Evolutionary conservation across 208 protist genomes (phyloP), one percentile per base, ranked within the genome.

Genomic region (Trypanosomatidae sp.): DNA sequence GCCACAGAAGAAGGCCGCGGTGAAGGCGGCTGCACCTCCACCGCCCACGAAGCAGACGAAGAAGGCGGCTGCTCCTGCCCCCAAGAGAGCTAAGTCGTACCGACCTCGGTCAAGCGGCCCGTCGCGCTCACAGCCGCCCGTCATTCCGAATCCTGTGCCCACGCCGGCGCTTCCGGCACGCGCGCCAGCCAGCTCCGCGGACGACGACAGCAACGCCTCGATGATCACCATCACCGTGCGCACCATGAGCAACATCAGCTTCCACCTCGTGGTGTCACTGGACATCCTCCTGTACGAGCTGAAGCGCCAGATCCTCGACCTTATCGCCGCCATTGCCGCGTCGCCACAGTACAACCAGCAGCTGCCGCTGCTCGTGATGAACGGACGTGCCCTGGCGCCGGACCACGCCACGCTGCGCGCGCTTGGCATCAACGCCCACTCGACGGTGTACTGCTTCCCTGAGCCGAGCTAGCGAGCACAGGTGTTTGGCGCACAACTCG

Each of bases 341-440:
- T 41, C 69, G 36, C 6, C 70, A 49, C 22, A 55, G 30, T 58
- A 46, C 6, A 25, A 64, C 39, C 8, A 41, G 62, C 69, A 66
- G 13, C 46, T 80, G 52, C 76, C 76, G 49, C 71, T 80, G 76
- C 70, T 80, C 6, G 76, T 80, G 36, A 72, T 80, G 76, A 80
- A 73, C 49, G 76, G 76, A 0, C 76, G 71, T 0, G 56, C 76
- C 4, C 76, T 80, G 9, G 67, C 41, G 39, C 70, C 76, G 8
- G 76, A 80, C 22, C 70, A 39, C 17, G 69, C 64, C 36, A 73
- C 69, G 0, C 66, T 80, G n/a, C 36, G 25, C 36, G 10, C 55
- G 8, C 66, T 76, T 4, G 52, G 66, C 43, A 69, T 80, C 76
- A 43, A 49, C 5, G 5, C 70, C 19, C 36, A 56, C 55, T 59